Percentiles rank a stretch among this genome's conserved stretches.
phyloP scores from a whole-genome alignment of 768 basidiomycete genomes.

The Suillus subaureus region DNA sequence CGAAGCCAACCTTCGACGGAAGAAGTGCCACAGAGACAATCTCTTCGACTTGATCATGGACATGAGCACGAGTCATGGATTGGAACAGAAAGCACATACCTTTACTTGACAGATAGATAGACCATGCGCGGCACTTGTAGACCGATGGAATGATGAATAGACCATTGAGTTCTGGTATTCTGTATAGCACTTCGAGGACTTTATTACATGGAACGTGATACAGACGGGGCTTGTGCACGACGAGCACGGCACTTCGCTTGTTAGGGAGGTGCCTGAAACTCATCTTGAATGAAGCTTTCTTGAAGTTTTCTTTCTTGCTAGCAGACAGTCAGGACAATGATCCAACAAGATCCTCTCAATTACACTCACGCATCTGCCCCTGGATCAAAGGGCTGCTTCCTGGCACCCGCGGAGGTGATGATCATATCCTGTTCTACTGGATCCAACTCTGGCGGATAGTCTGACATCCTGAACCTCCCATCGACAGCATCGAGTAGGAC shows the following conservation, averaged over 20 bases:
- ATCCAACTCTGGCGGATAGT: conserved; percentile 19
- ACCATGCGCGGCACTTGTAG: conserved; percentile 34
- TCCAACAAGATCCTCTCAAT: neutral
- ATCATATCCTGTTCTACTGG: conserved; percentile 25
- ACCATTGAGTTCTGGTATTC: conserved; percentile 26
- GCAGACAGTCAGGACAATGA: neutral
- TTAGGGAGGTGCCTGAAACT: conserved; percentile 35
- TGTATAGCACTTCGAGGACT: conserved; percentile 29
- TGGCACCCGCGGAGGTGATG: conserved; percentile 27
- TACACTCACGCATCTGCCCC: conserved; percentile 26
- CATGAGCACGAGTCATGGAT: conserved; percentile 8
- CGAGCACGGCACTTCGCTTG: conserved; percentile 33
- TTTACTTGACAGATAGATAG: conserved; percentile 36
- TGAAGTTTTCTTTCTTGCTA: conserved; percentile 26
- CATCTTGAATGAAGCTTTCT: conserved; percentile 33
- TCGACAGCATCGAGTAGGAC: conserved; percentile 16
- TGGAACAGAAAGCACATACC: conserved; percentile 9
- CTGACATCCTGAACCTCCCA: conserved; percentile 7
- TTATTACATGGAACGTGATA: conserved; percentile 19
- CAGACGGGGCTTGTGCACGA: conserved; percentile 33
- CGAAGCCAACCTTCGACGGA: conserved; percentile 12
- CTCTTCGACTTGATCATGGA: conserved; percentile 22
- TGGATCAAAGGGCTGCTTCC: conserved; percentile 9
- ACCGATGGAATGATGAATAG: conserved; percentile 35
- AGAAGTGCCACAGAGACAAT: conserved; percentile 28